Evolutionary conservation across 805 yeast species (phyloP), one percentile per base, ranked within the genome.

Genomic region (Jamesozyma rosinii): DNA sequence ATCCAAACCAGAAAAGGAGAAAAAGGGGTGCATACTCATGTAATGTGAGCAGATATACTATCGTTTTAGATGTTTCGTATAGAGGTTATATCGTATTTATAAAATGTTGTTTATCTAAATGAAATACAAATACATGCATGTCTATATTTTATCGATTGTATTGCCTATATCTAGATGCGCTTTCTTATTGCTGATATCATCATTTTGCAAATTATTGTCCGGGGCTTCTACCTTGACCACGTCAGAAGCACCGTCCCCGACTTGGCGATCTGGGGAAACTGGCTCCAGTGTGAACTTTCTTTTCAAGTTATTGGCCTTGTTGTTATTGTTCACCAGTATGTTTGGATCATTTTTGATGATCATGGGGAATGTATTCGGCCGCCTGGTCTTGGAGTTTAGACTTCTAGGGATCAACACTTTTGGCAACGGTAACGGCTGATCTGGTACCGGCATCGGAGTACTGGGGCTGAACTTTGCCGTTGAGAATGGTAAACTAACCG

Each of bases 381-480:
- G 43, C 32, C 48, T 53, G 4, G 48, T 38, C 10, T 48, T 49
- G 0, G 61, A 51, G 26, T 57, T 57, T 10, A 57, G 45, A 38
- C 58, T 54, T 35, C 56, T 54, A 0, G 61, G 59, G 21, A 53
- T 42, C 8, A 57, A 35, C 5, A 57, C 61, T 37, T 49, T 54
- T 6, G 59, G 49, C 19, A 53, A 35, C 1, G 61, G 55, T 30
- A 55, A 36, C 3, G 59, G 59, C 29, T 50, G 58, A 37, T 57
- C 61, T 18, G 61, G 61, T 3, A 57, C 49, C 1, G 61, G 61
- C 9, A 57, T 52, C 1, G 61, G 61, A 1, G 61, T 57, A 27
- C 50, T 49, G 2, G 61, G 61, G 30, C 18, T 49, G 17, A 41
- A 38, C 9, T 43, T 41, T 1, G 38, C 11, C 11, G 41, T 15